Evolutionary conservation across 139 green algal genomes (phyloP).

Genomic region (Chlorella ohadii): DNA sequence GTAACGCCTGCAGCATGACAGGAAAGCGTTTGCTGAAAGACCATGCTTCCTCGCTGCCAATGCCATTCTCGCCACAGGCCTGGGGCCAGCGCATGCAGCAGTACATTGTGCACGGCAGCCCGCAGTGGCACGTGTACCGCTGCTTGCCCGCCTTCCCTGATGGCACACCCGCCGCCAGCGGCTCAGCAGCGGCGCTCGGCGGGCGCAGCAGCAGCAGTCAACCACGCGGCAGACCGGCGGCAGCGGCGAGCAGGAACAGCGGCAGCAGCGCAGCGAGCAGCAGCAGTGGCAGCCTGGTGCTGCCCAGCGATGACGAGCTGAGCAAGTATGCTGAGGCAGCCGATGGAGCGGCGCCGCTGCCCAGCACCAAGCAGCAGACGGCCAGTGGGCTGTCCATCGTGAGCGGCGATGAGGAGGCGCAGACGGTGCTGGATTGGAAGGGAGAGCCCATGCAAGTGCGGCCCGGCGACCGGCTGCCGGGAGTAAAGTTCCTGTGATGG

Average conservation of each 20-base stretch:
- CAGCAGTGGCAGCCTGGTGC: neutral
- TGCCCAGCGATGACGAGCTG: slow-evolving; percentile 22
- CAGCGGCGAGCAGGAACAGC: neutral
- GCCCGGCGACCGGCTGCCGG: too few relatives aligned
- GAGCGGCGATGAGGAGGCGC: slow-evolving; percentile 15
- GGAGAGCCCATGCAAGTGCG: slow-evolving; percentile 72
- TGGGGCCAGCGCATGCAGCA: slow-evolving; percentile 55
- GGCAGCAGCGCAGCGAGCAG: neutral
- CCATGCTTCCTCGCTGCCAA: neutral
- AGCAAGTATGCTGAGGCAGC: slow-evolving; percentile 5
- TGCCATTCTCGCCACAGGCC: slow-evolving; percentile 22
- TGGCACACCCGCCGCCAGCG: neutral
- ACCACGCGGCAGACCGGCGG: neutral
- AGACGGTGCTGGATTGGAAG: slow-evolving; percentile 77
- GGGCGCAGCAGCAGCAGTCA: neutral
- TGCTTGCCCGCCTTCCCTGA: slow-evolving; percentile 21
- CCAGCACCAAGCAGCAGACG: slow-evolving; percentile 11
- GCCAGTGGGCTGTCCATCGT: slow-evolving; percentile 34
- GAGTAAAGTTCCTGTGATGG: too few relatives aligned
- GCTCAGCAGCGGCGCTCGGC: neutral
- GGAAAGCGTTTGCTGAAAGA: too few relatives aligned
- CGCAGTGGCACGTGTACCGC: slow-evolving; percentile 21
- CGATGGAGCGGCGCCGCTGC: slow-evolving; percentile 27
- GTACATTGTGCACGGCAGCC: slow-evolving; percentile 23
- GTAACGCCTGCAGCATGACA: too few relatives aligned